Conservation (phyloP, 1,284 basidiomycete species). For the Apiotrichum domesticum region DNA sequence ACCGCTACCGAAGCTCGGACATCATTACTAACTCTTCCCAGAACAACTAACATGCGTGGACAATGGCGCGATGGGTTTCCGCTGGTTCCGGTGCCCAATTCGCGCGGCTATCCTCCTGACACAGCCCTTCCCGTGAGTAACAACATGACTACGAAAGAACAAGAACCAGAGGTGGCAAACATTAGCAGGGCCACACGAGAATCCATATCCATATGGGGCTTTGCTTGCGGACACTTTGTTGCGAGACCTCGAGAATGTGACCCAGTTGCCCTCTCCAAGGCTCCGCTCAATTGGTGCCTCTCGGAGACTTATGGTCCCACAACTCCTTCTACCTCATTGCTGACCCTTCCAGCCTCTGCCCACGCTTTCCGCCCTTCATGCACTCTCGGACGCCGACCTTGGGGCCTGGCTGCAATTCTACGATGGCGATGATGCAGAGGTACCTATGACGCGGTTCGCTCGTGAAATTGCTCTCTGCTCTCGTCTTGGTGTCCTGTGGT, state of each 20-base stretch:
- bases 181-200: not conserved
- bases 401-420: not conserved
- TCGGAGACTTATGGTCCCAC: no score
- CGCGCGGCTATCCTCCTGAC: not conserved
- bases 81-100: not conserved
- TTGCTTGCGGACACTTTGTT: no score
- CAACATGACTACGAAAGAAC: not conserved
- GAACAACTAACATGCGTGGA: not conserved
- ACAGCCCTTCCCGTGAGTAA: not conserved
- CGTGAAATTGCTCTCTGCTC: not conserved
- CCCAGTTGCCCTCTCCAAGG: no score
- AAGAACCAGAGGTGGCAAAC: not conserved
- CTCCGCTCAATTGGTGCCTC: no score
- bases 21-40: not conserved
- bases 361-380: not conserved
- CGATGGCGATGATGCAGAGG: not conserved
- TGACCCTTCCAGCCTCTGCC: not conserved
- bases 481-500: not conserved
- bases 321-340: not conserved
- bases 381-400: not conserved
- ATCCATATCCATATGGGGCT: no score
- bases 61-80: not conserved
- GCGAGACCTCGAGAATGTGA: no score
- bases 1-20: no score
- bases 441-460: not conserved